Evolutionary conservation across 108 stramenopile species (phyloP), one percentile per base, ranked within the genome.

Genomic region (Pseudonitzschia pungens): DNA sequence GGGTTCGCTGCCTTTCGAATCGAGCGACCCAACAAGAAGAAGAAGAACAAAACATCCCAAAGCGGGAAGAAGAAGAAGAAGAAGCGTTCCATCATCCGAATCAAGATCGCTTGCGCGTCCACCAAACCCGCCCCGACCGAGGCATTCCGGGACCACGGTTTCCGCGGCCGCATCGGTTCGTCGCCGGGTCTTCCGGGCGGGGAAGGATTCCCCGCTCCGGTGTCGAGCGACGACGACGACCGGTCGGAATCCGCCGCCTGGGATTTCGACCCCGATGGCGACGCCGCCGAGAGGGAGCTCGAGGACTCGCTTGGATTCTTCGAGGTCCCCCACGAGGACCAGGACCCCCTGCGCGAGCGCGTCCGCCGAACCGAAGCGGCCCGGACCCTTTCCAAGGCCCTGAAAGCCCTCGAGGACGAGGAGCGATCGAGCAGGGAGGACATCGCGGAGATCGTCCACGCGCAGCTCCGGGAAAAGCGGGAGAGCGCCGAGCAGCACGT

Each of bases 251-350:
- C 36, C 36, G 36, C 45, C 45, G 16, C 45, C 45, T 48, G 5
- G 45, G 1, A 4, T 2, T 36, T 36, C 4, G 18, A 48, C 10
- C 45, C 16, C 9, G 14, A 40, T 8, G 60, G 4, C n/a, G n/a
- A n/a, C 29, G 20, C 31, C 28, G 71, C 51, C 9, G 78, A 79
- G 55, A 54, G 63, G 54, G 75, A 76, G 51, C 52, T 76, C 28
- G 72, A 85, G 62, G 84, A 85, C 65, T 82, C 83, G 24, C 77
- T 89, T 26, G 32, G 41, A 45, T 90, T 90, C 44, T 90, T 81
- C 70, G 71, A 75, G 9, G 73, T 81, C 43, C 84, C 87, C 21
- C 87, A 90, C 70, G 89, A 90, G 68, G 87, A 84, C 26, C 86
- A 91, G 71, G 84, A 88, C 60, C 82, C 77, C 18, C 59, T 62